Evolutionary conservation across 208 protist species (phyloP), one percentile per base, ranked within the genome.

Genomic region (Cochliopodium minus): DNA sequence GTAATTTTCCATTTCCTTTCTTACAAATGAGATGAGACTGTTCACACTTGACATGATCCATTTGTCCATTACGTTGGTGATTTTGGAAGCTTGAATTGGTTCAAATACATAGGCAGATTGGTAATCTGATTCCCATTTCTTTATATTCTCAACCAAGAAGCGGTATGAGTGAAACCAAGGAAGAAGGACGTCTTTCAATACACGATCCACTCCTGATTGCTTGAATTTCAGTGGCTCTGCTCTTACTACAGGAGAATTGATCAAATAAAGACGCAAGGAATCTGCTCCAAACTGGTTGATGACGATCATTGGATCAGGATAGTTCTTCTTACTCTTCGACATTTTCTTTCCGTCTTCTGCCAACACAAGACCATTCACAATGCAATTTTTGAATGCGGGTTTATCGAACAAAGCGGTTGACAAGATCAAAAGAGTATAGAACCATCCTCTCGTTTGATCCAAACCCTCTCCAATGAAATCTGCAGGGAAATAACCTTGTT

Each of bases 391-490:
- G 79, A 96, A 98, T 11, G 96, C 83, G 7, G 89, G 74, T 58
- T 81, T 70, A 60, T 96, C 87, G 69, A 98, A 98, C 15, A 99
- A 83, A 4, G 89, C 88, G 32, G 95, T 96, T 17, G 85, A 86
- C 10, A 99, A 74, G 3, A 99, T 94, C 30, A 99, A 76, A 1
- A 99, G 74, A 1, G 97, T 99, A 81, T 99, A 99, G 78, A 99
- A 99, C 93, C 93, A 97, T 10, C 92, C 92, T 43, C 92, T 76
- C 4, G 91, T 97, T 73, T 97, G 92, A 59, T 97, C 93, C 15
- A 97, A 65, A 48, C 92, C 93, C 73, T 98, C 94, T 36, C 91
- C 95, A 53, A 99, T 94, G 70, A 99, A 99, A 78, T 99, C 88
- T 32, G 91, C 95, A 20, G 95, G 95, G 79, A 98, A 98, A 22